Percentiles rank a stretch among this genome's conserved stretches.
Evolutionary conservation across 225 moss, liverwort and hornwort genomes (phyloP).

Genomic region (Thuidium tamariscinum): DNA sequence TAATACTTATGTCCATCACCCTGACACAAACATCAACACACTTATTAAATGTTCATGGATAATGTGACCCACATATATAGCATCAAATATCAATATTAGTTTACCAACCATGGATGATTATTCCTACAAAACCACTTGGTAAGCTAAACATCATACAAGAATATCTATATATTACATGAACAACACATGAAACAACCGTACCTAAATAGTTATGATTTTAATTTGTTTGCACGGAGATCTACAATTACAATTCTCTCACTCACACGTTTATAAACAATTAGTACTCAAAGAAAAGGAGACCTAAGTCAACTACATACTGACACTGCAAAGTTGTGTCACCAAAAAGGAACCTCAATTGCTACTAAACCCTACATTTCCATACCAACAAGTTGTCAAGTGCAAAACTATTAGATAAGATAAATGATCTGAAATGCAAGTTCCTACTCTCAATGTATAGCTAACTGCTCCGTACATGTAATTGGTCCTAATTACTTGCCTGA

Average conservation of each 20-base stretch:
- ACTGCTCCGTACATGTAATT: neutral
- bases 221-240: neutral
- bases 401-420: neutral
- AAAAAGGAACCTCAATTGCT: neutral
- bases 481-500: neutral
- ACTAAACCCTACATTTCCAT: neutral
- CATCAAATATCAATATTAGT: neutral
- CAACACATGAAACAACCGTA: neutral
- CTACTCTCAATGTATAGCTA: neutral
- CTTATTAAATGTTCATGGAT: neutral
- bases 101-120: neutral
- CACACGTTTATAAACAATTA: neutral
- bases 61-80: neutral
- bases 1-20: neutral
- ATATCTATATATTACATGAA: neutral
- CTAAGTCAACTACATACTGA: neutral
- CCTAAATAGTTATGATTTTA: neutral
- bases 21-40: neutral
- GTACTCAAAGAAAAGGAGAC: neutral
- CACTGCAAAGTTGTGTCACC: neutral
- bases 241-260: neutral
- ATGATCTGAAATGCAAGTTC: neutral
- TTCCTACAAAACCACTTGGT: neutral
- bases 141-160: neutral
- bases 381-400: neutral